Evolutionary conservation across 2,329 filamentous ascomycete genomes (phyloP).

Genomic region (Chaetomiaceae sp.): DNA sequence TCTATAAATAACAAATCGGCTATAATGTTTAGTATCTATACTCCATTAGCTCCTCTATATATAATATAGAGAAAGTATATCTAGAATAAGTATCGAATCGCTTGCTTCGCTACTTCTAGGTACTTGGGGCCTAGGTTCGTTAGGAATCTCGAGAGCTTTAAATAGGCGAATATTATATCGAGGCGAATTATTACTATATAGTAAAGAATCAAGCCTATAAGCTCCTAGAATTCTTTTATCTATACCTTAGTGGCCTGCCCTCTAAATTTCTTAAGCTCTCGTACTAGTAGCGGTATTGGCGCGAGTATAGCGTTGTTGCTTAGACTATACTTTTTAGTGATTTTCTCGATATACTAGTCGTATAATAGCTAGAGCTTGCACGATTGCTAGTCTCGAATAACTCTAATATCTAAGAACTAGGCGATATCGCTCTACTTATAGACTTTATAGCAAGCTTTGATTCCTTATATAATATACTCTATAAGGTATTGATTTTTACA

Average conservation of each 20-base stretch:
- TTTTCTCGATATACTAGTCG: not conserved
- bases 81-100: not conserved
- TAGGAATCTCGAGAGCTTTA: not conserved
- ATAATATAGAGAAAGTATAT: not conserved
- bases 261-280: not conserved
- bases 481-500: not conserved
- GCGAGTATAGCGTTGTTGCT: not conserved
- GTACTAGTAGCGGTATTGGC: not conserved
- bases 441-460: not conserved
- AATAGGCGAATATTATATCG: not conserved
- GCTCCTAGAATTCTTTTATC: not conserved
- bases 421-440: not conserved
- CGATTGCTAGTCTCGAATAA: not conserved
- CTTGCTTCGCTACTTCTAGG: not conserved
- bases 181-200: not conserved
- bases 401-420: not conserved
- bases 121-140: not conserved
- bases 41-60: no score
- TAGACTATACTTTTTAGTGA: not conserved
- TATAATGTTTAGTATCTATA: no score
- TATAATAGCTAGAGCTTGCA: not conserved
- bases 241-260: not conserved
- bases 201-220: not conserved
- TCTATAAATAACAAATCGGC: no score
- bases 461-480: not conserved